These are phyloP conservation scores for Ustilago cynodontis DNA, from an alignment of 1,284 basidiomycete genomes.

Conservation along the genomic window DNA sequence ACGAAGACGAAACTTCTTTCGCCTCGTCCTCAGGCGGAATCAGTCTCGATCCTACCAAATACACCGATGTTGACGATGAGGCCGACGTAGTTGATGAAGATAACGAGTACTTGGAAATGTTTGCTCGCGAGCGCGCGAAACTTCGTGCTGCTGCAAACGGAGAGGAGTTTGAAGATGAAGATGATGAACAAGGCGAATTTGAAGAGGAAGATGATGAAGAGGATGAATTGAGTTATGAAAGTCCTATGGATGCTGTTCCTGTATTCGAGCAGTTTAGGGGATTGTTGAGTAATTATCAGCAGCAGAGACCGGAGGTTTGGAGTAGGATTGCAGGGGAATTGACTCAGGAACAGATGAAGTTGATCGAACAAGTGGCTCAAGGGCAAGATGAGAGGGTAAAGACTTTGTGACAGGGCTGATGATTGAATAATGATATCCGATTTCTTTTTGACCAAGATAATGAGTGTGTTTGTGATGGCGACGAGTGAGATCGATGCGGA, in stretches of 20 bases:
- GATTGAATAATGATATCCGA: no score
- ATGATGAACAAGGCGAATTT: conserved; percentile 55
- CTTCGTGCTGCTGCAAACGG: conserved; percentile 54
- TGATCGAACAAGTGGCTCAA: conserved; percentile 38
- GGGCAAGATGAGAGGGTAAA: conserved; percentile 45
- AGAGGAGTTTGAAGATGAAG: conserved; percentile 53
- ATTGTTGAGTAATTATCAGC: conserved; percentile 52
- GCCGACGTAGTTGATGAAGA: conserved; percentile 67
- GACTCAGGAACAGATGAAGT: conserved; percentile 50
- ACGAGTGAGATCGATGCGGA: no score
- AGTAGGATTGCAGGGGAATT: conserved; percentile 30
- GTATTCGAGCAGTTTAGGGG: conserved; percentile 62
- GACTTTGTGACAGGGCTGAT: conserved; percentile 17
- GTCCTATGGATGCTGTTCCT: conserved; percentile 58
- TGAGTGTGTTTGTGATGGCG: no score
- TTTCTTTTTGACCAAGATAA: no score
- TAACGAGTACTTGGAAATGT: conserved; percentile 68
- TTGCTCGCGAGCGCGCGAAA: conserved; percentile 61
- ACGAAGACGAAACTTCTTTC: conserved; percentile 47
- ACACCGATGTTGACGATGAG: conserved; percentile 62
- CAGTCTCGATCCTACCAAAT: conserved; percentile 29
- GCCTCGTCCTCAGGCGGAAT: conserved; percentile 27
- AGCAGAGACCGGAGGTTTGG: conserved; percentile 46
- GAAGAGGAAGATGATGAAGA: conserved; percentile 59
- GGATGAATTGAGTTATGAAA: conserved; percentile 62